phyloP scores from a whole-genome alignment of 805 yeast genomes.

The Yamadazyma olivae region DNA sequence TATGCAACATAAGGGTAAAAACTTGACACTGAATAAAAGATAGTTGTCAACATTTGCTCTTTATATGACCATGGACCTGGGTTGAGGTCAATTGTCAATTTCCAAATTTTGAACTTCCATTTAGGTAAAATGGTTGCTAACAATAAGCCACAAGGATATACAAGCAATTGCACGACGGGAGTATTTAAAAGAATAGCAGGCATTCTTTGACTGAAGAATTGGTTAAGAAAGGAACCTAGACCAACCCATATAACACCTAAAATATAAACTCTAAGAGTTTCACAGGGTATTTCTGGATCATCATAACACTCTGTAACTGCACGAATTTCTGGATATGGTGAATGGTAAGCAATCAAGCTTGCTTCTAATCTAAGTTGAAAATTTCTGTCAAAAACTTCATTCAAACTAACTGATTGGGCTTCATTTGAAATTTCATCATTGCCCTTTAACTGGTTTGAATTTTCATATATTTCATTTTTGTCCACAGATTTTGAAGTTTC shows the following conservation, averaged over 20 bases:
- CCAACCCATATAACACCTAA: slow-evolving; percentile 48
- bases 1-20: slow-evolving; percentile 22
- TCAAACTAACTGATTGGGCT: background rate
- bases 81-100: slow-evolving; percentile 18
- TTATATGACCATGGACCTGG: slow-evolving; percentile 49
- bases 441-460: too few species aligned
- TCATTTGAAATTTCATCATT: background rate
- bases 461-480: slow-evolving; percentile 28
- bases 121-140: slow-evolving; percentile 42
- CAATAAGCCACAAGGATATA: slow-evolving; percentile 39
- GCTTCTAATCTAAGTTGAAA: slow-evolving; percentile 38
- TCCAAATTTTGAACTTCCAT: slow-evolving; percentile 15
- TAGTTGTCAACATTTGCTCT: slow-evolving; percentile 64
- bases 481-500: too few species aligned
- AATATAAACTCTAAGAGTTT: slow-evolving; percentile 52
- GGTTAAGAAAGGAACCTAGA: slow-evolving; percentile 51
- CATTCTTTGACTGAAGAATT: slow-evolving; percentile 51
- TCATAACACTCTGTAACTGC: slow-evolving; percentile 57
- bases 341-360: slow-evolving; percentile 34
- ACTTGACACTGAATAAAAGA: slow-evolving; percentile 34
- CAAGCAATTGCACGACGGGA: slow-evolving; percentile 41
- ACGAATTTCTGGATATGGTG: slow-evolving; percentile 63
- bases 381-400: slow-evolving; percentile 15
- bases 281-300: slow-evolving; percentile 44
- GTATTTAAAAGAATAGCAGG: slow-evolving; percentile 44